Evolutionary conservation across 768 basidiomycete genomes (phyloP), one percentile per base, ranked within the genome.

Genomic region (Pholiota conissans): DNA sequence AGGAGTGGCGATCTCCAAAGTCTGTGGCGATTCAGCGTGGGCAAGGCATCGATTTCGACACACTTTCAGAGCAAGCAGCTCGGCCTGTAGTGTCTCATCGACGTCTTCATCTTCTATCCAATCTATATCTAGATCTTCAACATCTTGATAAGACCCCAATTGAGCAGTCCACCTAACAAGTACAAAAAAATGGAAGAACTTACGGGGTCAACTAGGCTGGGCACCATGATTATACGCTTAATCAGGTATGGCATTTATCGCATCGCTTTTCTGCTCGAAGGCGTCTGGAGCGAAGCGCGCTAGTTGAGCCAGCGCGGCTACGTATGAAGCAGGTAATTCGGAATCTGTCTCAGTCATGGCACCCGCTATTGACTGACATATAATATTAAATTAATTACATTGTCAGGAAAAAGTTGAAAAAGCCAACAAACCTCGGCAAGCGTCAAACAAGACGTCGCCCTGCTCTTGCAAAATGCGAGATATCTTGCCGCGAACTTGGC

Each of bases 401-500:
- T n/a, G n/a, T n/a, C n/a, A n/a, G n/a, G n/a, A n/a, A n/a, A n/a
- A n/a, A n/a, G n/a, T n/a, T 0, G 69, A 45, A n/a, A n/a, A n/a
- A n/a, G n/a, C n/a, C n/a, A n/a, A 46, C 79, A 50, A 61, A 94
- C 95, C 62, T 90, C 84, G 28, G 93, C 76, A 9, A 92, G 75
- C 10, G 82, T 72, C 0, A 69, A 66, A 60, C 87, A 85, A 1
- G 76, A 60, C 2, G 80, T 74, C 6, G 78, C 77, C 13, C 80
- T 76, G 45, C 84, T 78, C 63, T 81, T 83, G 35, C 79, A 78
- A 52, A 80, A 81, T 0, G 87, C 83, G 20, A 96, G 66, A 32
- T 91, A 76, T 18, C 94, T 83, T 2, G 91, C 85, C 1, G 93
- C 90, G 69, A 92, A 95, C 70, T 98, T 98, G 18, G 93, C 90